Conservation (phyloP, 73 alveolate species). For the Paramecium caudatum region DNA sequence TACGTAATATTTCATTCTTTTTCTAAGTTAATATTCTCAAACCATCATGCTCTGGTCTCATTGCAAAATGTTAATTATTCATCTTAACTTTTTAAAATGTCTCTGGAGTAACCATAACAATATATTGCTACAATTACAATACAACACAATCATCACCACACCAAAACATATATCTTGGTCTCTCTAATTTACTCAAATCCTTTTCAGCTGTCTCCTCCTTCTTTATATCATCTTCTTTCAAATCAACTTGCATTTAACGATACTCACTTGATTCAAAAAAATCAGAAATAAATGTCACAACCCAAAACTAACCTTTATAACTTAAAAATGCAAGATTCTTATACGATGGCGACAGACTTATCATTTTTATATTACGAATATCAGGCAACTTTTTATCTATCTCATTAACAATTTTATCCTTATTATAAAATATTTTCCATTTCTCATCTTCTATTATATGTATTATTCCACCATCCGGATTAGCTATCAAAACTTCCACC, state of each 20-base stretch:
- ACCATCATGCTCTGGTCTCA: constrained; percentile 76
- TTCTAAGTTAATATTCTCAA: constrained; percentile 77
- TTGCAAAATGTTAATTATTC: constrained; percentile 76
- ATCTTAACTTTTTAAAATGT: not conserved
- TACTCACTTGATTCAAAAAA: constrained; percentile 63
- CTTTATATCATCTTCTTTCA: constrained; percentile 47
- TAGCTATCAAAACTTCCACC: constrained; percentile 67
- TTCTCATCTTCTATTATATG: constrained; percentile 63
- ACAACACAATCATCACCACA: constrained; percentile 83
- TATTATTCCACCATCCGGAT: constrained; percentile 75
- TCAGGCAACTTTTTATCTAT: constrained; percentile 64
- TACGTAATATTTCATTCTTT: constrained; percentile 71
- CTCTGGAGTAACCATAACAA: constrained; percentile 77
- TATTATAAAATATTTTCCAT: constrained; percentile 42
- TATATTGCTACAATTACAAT: not conserved
- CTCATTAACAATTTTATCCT: constrained; percentile 44
- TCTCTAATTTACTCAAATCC: constrained; percentile 44
- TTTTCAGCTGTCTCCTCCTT: constrained; percentile 39
- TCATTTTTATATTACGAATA: constrained; percentile 64
- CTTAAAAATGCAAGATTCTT: constrained; percentile 41
- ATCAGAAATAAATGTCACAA: constrained; percentile 52
- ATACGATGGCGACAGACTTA: constrained; percentile 46
- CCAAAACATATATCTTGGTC: constrained; percentile 75
- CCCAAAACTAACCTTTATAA: constrained; percentile 17
- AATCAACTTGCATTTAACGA: constrained; percentile 36